These are phyloP conservation scores for Diaporthe destruens DNA, from an alignment of 2,329 filamentous ascomycete species.

Conservation along the genomic window DNA sequence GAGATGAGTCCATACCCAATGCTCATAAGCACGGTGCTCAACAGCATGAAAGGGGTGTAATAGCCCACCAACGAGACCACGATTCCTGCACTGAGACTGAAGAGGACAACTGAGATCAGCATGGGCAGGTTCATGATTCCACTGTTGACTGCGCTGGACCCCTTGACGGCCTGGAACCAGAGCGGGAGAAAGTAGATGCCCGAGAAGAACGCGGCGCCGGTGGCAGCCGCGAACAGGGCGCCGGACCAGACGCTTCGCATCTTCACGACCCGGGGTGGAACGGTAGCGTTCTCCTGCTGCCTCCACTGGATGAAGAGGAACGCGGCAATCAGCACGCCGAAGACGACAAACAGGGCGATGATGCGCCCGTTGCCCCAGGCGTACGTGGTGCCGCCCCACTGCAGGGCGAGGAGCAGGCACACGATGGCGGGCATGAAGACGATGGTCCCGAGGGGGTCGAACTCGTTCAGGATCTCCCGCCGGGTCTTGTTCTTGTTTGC, in stretches of 20 bases:
- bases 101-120: slow-evolving; percentile 51
- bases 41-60: slow-evolving; percentile 56
- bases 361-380: slow-evolving; percentile 54
- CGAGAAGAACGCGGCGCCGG: slow-evolving; percentile 48
- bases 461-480: slow-evolving; percentile 45
- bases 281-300: slow-evolving; percentile 55
- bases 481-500: slow-evolving; percentile 44
- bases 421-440: slow-evolving; percentile 54
- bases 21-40: slow-evolving; percentile 47
- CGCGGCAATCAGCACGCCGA: slow-evolving; percentile 49
- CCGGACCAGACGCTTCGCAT: slow-evolving; percentile 53
- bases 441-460: slow-evolving; percentile 48
- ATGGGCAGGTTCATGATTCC: slow-evolving; percentile 55
- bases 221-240: slow-evolving; percentile 50
- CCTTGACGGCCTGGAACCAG: slow-evolving; percentile 56
- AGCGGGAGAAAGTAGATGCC: slow-evolving; percentile 53
- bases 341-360: slow-evolving; percentile 54
- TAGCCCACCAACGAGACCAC: slow-evolving; percentile 54
- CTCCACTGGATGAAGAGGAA: slow-evolving; percentile 54
- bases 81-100: slow-evolving; percentile 49
- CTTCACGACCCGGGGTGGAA: slow-evolving; percentile 56
- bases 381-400: slow-evolving; percentile 60
- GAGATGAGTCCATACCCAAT: slow-evolving; percentile 55
- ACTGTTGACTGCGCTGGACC: slow-evolving; percentile 51
- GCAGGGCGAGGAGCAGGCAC: slow-evolving; percentile 61